Percentiles rank a stretch among this genome's conserved stretches.
Conservation (phyloP, 139 green algal genomes). For the Trebouxia sp. region DNA sequence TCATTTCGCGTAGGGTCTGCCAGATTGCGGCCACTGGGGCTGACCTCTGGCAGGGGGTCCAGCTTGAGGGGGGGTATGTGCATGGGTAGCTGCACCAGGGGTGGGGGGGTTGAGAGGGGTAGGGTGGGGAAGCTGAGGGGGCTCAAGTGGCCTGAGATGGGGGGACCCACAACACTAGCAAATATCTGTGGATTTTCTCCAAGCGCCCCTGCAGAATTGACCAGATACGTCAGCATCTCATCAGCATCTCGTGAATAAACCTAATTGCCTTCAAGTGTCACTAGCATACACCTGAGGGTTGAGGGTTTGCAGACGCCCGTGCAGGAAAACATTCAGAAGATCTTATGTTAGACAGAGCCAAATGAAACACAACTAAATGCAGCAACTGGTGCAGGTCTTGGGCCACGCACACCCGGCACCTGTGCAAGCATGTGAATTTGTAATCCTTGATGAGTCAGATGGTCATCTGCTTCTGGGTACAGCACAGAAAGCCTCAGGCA, state of each 20-base stretch:
- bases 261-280: too few species aligned
- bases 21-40: background rate
- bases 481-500: too few species aligned
- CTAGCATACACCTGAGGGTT: background rate
- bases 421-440: too few species aligned
- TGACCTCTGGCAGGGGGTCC: background rate
- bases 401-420: too few species aligned
- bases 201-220: background rate
- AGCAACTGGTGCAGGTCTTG: too few species aligned
- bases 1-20: background rate
- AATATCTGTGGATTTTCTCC: conserved; percentile 11
- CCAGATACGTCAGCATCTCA: too few species aligned
- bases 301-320: background rate
- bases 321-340: background rate
- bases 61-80: conserved; percentile 21
- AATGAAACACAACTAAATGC: too few species aligned
- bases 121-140: background rate
- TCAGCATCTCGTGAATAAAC: too few species aligned
- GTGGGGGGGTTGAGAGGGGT: background rate
- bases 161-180: background rate
- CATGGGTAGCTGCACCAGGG: conserved; percentile 1
- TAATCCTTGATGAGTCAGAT: too few species aligned
- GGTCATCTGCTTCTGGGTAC: too few species aligned
- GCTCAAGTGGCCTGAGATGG: conserved; percentile 3
- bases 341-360: too few species aligned